Evolutionary conservation across 805 yeast genomes (phyloP).

Genomic region (Saccharomycopsis fibuligera): DNA sequence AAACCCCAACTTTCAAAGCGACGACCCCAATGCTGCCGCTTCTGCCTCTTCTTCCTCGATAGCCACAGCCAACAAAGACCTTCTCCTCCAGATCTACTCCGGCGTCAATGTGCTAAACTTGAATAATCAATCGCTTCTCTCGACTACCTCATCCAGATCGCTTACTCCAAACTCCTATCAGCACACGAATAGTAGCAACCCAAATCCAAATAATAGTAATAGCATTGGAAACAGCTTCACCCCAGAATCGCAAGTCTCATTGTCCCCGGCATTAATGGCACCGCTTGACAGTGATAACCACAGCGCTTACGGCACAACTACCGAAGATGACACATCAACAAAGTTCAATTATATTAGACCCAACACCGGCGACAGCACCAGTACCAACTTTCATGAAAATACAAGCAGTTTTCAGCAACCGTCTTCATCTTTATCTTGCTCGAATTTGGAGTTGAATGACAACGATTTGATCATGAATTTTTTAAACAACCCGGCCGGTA

Average conservation of each 20-base stretch:
- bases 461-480: background rate
- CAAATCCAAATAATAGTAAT: no score
- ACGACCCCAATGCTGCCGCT: no score
- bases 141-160: background rate
- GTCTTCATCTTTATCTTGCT: no score
- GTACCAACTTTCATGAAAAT: no score
- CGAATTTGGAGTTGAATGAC: background rate
- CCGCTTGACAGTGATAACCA: no score
- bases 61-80: background rate
- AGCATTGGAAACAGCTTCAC: conserved; percentile 6
- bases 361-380: no score
- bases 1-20: no score
- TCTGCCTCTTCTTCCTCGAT: no score
- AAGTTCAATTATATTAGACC: no score
- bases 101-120: conserved; percentile 11
- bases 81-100: conserved; percentile 10
- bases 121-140: background rate
- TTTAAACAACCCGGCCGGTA: background rate
- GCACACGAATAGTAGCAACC: background rate
- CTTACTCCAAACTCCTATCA: background rate
- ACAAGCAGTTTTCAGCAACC: no score
- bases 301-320: no score
- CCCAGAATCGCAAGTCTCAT: conserved; percentile 12
- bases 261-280: conserved; percentile 15
- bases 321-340: no score